A percentile compares a stretch with the other conserved stretches of the same genome.
These are phyloP conservation scores for Xylariaceae sp. DNA, from an alignment of 2,329 filamentous ascomycete genomes.

Conservation along the genomic window DNA sequence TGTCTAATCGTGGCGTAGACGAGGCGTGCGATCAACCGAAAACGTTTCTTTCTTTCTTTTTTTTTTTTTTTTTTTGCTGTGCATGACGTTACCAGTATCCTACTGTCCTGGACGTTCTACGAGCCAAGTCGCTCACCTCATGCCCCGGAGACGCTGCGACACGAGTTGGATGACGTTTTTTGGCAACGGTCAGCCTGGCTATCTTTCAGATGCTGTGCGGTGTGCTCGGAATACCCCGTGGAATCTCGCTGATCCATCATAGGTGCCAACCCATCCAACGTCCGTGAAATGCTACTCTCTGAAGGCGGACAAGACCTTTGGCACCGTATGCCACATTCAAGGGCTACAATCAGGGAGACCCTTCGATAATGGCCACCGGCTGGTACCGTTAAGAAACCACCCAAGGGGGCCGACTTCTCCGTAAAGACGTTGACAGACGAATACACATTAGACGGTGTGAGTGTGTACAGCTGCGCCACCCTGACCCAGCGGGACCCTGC, in stretches of 20 bases:
- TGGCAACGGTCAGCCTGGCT: too few relatives aligned
- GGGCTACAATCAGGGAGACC: conserved; percentile 11
- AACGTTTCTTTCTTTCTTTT: too few relatives aligned
- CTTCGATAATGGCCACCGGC: conserved; percentile 11
- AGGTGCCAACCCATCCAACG: conserved; percentile 3
- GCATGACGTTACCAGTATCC: conserved; percentile 9
- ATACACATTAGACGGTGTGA: conserved; percentile 12
- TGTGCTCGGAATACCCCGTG: too few relatives aligned
- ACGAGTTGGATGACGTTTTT: conserved; percentile 1
- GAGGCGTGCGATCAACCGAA: conserved; percentile 11
- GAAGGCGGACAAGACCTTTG: conserved; percentile 1
- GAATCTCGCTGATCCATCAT: background rate
- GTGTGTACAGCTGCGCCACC: conserved; percentile 9
- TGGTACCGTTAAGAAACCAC: conserved; percentile 5
- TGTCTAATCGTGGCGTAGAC: conserved; percentile 2
- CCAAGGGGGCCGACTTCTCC: conserved; percentile 8
- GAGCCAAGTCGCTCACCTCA: conserved; percentile 7
- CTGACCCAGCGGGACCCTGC: conserved; percentile 6
- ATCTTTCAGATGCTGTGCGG: too few relatives aligned
- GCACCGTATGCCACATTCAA: conserved; percentile 9
- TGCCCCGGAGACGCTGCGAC: background rate
- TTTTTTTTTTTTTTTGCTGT: conserved; percentile 12
- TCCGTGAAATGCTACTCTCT: conserved; percentile 5
- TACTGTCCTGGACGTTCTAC: conserved; percentile 7
- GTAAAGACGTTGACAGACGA: conserved; percentile 11